Percentiles rank a stretch among this genome's conserved stretches.
Evolutionary conservation across 2,329 filamentous ascomycete genomes (phyloP).

Genomic region (Claviceps pusilla): DNA sequence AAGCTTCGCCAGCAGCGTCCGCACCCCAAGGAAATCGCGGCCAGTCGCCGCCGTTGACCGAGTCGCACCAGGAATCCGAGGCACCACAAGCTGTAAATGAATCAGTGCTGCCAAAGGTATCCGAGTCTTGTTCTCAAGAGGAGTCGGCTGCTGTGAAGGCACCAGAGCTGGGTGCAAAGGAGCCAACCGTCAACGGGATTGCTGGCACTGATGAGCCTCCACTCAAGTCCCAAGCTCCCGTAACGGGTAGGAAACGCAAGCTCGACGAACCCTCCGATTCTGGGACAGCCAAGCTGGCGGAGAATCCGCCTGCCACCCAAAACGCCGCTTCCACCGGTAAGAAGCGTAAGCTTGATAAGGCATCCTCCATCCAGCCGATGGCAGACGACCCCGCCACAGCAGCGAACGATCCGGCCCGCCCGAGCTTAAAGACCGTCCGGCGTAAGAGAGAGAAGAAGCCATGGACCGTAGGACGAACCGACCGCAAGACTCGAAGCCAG

Average conservation of each 20-base stretch:
- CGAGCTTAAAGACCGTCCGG: slow-evolving; percentile 14
- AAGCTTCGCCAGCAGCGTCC: slow-evolving; percentile 10
- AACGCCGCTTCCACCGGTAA: slow-evolving; percentile 17
- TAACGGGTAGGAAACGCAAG: slow-evolving; percentile 24
- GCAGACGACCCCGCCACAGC: not conserved
- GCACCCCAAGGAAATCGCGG: slow-evolving; percentile 4
- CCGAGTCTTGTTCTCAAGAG: not conserved
- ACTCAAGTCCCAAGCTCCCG: slow-evolving; percentile 1
- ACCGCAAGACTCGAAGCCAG: slow-evolving; percentile 29
- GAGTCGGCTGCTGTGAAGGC: not conserved
- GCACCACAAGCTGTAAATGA: too few relatives aligned
- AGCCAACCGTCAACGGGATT: not conserved
- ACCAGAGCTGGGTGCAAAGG: not conserved
- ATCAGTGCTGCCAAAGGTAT: too few relatives aligned
- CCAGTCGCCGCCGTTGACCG: not conserved
- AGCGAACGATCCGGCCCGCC: not conserved
- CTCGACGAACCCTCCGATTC: slow-evolving; percentile 17
- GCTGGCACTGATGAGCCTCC: not conserved
- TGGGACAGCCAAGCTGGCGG: slow-evolving; percentile 6
- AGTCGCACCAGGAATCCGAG: slow-evolving; percentile 2
- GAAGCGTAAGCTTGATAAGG: slow-evolving; percentile 25
- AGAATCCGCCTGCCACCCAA: slow-evolving; percentile 10
- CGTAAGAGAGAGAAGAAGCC: slow-evolving; percentile 24
- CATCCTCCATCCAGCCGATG: not conserved
- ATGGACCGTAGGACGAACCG: slow-evolving; percentile 20